A percentile compares a stretch with the other conserved stretches of the same genome.
Evolutionary conservation across 2,329 filamentous ascomycete species (phyloP).

Genomic region (Thermochaetoides dissita): DNA sequence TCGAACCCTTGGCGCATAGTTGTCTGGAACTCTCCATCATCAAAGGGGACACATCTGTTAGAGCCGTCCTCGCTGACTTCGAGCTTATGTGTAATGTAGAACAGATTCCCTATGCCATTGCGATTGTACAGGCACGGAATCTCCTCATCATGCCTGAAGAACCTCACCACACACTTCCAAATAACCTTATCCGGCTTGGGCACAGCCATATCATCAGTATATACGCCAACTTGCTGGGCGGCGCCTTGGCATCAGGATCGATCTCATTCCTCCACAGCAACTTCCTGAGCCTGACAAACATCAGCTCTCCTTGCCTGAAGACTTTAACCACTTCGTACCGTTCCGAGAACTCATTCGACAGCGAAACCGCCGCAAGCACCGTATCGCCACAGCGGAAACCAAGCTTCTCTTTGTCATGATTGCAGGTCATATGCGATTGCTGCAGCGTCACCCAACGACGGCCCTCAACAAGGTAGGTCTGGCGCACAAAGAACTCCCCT

Average conservation of each 20-base stretch:
- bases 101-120: constrained; percentile 51
- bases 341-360: constrained; percentile 31
- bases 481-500: constrained; percentile 52
- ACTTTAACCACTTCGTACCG: constrained; percentile 42
- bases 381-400: constrained; percentile 38
- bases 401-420: constrained; percentile 19
- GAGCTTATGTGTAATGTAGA: constrained; percentile 41
- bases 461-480: constrained; percentile 49
- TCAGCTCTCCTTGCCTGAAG: constrained; percentile 15
- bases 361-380: constrained; percentile 31
- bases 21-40: constrained; percentile 16
- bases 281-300: constrained; percentile 31
- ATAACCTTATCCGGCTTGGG: constrained; percentile 29
- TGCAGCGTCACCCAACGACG: constrained; percentile 48
- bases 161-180: constrained; percentile 45
- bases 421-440: constrained; percentile 40
- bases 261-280: constrained; percentile 36
- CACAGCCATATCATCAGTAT: constrained; percentile 31
- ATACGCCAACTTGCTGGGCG: constrained; percentile 47
- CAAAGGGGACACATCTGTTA: constrained; percentile 22
- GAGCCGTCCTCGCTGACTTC: constrained; percentile 11
- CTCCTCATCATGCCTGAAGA: constrained; percentile 28
- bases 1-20: constrained; percentile 42
- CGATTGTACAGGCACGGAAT: constrained; percentile 52
- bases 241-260: constrained; percentile 20